These are phyloP conservation scores for Penicillium canescens DNA, from an alignment of 495 filamentous ascomycete genomes.

Conservation along the genomic window DNA sequence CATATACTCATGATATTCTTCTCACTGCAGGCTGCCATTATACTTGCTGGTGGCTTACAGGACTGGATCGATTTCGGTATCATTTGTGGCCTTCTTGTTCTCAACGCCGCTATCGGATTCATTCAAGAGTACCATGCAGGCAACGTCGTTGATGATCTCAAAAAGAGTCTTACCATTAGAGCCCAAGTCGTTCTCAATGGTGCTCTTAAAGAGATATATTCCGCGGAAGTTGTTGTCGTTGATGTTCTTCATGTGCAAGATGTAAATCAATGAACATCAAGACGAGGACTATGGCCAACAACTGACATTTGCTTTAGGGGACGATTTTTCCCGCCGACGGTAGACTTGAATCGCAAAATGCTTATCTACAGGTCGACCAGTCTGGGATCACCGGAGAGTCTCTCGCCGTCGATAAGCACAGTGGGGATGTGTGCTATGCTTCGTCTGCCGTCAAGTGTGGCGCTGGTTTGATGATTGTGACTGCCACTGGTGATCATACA, in stretches of 20 bases:
- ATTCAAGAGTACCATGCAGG: constrained; percentile 87
- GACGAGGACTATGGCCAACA: neutral
- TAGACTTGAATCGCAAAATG: constrained; percentile 73
- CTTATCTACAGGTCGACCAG: constrained; percentile 88
- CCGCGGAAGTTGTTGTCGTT: constrained; percentile 80
- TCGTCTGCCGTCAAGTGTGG: constrained; percentile 91
- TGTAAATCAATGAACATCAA: constrained; percentile 32
- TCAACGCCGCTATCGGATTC: constrained; percentile 87
- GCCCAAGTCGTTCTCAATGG: constrained; percentile 82
- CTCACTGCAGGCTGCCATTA: constrained; percentile 58
- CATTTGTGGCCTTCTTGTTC: constrained; percentile 69
- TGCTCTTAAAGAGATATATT: constrained; percentile 67
- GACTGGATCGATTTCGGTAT: constrained; percentile 83
- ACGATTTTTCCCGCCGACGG: constrained; percentile 91
- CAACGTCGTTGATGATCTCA: constrained; percentile 88
- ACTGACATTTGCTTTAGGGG: constrained; percentile 44
- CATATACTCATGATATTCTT: neutral
- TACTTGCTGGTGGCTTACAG: constrained; percentile 72
- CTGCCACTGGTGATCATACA: constrained; percentile 80
- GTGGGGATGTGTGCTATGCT: constrained; percentile 74
- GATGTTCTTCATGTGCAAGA: constrained; percentile 89
- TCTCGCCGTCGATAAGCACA: constrained; percentile 84
- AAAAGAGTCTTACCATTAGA: constrained; percentile 85
- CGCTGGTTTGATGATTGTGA: constrained; percentile 77
- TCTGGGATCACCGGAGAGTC: constrained; percentile 92